Percentiles rank a stretch among this genome's conserved stretches.
These are phyloP conservation scores for Penicillium sp. DNA, from an alignment of 2,329 filamentous ascomycete species.

Conservation along the genomic window DNA sequence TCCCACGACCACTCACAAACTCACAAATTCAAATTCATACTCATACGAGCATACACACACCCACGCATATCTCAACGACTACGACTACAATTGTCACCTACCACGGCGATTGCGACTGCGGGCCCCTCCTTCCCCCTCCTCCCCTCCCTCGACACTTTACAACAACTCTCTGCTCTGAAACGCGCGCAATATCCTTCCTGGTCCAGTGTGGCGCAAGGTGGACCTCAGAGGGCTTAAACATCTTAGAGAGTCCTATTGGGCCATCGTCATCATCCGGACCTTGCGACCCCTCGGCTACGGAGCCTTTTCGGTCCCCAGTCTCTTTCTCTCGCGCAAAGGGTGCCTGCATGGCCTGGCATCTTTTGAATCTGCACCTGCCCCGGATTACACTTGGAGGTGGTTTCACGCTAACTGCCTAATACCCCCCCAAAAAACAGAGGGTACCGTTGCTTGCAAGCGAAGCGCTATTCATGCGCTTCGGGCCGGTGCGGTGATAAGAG, in stretches of 20 bases:
- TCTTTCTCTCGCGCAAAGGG: constrained; percentile 2
- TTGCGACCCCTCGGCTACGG: constrained; percentile 17
- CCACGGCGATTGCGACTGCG: constrained; percentile 7
- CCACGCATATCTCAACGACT: background rate
- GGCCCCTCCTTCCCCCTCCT: constrained; percentile 8
- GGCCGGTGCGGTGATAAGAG: constrained; percentile 26
- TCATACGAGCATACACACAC: background rate
- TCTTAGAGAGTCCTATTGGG: constrained; percentile 20
- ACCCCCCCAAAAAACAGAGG: background rate
- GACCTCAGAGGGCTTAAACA: constrained; percentile 19
- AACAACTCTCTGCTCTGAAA: constrained; percentile 25
- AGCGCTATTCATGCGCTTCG: constrained; percentile 38
- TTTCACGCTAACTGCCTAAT: constrained; percentile 5
- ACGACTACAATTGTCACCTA: background rate
- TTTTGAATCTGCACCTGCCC: constrained; percentile 17
- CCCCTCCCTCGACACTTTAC: constrained; percentile 2
- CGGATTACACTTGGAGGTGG: constrained; percentile 13
- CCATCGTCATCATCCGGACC: constrained; percentile 23
- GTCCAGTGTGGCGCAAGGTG: constrained; percentile 26
- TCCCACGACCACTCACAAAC: constrained; percentile 7
- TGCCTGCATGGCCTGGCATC: constrained; percentile 27
- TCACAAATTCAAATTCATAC: constrained; percentile 2
- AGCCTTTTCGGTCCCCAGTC: constrained; percentile 21
- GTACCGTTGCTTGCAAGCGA: background rate
- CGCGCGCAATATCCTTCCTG: constrained; percentile 27